A percentile compares a stretch with the other conserved stretches of the same genome.
phyloP scores from a whole-genome alignment of 352 stramenopile species.

The Albugo candida region DNA sequence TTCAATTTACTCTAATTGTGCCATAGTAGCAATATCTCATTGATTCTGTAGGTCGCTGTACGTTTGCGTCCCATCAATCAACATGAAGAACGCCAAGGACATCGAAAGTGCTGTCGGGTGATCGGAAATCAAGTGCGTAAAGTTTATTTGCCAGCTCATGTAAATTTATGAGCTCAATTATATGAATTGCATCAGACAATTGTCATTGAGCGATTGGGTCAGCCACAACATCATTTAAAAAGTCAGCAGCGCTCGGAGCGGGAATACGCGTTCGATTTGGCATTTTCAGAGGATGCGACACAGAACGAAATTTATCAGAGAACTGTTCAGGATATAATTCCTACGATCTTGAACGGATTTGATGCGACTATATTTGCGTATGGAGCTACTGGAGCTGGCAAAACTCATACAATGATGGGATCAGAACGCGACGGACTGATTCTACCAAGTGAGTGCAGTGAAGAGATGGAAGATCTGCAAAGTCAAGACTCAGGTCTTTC shows the following conservation, averaged over 20 bases:
- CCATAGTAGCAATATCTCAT: too few species aligned
- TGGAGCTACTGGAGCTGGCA: conserved; percentile 35
- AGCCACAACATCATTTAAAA: conserved; percentile 23
- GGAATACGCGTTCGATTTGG: conserved; percentile 42
- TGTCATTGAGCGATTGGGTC: conserved; percentile 35
- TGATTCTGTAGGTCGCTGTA: conserved; percentile 21
- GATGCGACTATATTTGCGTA: conserved; percentile 69
- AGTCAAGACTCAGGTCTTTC: conserved; percentile 14
- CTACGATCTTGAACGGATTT: conserved; percentile 53
- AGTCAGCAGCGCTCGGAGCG: conserved; percentile 31
- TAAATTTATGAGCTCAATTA: background rate
- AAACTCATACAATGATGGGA: conserved; percentile 60
- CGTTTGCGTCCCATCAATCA: conserved; percentile 22
- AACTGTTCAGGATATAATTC: conserved; percentile 36
- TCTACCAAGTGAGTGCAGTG: background rate
- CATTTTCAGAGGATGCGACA: conserved; percentile 20
- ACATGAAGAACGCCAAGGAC: conserved; percentile 21
- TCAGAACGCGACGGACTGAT: conserved; percentile 27
- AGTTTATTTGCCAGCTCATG: background rate
- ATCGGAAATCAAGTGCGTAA: conserved; percentile 25
- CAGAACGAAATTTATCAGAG: conserved; percentile 37
- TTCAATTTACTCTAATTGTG: too few species aligned
- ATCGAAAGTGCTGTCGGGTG: conserved; percentile 30
- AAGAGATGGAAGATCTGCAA: conserved; percentile 21
- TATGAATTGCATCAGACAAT: conserved; percentile 14